Percentiles rank a stretch among this genome's conserved stretches.
Evolutionary conservation across 2,329 filamentous ascomycete genomes (phyloP).

Genomic region (Coleophoma crateriformis): DNA sequence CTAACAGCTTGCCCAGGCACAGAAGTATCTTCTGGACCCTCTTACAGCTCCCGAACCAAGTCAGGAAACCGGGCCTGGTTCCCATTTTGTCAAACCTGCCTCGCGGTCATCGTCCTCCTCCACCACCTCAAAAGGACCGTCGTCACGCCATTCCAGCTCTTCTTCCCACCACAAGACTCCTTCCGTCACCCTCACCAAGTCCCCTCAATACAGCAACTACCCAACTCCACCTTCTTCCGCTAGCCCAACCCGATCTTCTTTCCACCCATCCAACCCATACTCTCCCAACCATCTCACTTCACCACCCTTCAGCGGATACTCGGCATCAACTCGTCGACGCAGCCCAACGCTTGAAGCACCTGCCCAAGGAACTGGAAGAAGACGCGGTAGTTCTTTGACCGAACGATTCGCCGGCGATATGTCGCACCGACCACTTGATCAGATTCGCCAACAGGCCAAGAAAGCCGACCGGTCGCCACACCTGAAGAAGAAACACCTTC

Average conservation of each 20-base stretch:
- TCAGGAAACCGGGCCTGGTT: constrained; percentile 60
- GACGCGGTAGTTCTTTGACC: constrained; percentile 44
- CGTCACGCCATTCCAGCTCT: constrained; percentile 13
- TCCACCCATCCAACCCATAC: constrained; percentile 40
- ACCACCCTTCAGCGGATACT: background rate
- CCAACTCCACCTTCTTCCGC: constrained; percentile 49
- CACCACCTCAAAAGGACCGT: constrained; percentile 26
- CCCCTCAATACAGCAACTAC: constrained; percentile 9
- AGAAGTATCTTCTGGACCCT: constrained; percentile 63
- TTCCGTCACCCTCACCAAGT: constrained; percentile 20
- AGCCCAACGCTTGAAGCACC: background rate
- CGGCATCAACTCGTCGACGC: background rate
- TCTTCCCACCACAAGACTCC: constrained; percentile 7
- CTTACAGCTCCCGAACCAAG: constrained; percentile 62
- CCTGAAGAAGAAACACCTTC: constrained; percentile 59
- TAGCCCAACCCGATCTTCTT: constrained; percentile 41
- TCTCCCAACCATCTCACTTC: constrained; percentile 27
- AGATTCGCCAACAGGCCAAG: constrained; percentile 56
- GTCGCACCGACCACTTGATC: constrained; percentile 61
- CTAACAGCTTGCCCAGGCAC: constrained; percentile 40
- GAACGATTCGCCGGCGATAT: constrained; percentile 60
- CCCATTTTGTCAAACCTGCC: constrained; percentile 30
- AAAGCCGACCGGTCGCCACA: constrained; percentile 62
- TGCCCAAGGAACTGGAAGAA: constrained; percentile 21
- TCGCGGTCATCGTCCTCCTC: constrained; percentile 30